Conservation (phyloP, 345 rosid genomes). For the Hevea brasiliensis region DNA sequence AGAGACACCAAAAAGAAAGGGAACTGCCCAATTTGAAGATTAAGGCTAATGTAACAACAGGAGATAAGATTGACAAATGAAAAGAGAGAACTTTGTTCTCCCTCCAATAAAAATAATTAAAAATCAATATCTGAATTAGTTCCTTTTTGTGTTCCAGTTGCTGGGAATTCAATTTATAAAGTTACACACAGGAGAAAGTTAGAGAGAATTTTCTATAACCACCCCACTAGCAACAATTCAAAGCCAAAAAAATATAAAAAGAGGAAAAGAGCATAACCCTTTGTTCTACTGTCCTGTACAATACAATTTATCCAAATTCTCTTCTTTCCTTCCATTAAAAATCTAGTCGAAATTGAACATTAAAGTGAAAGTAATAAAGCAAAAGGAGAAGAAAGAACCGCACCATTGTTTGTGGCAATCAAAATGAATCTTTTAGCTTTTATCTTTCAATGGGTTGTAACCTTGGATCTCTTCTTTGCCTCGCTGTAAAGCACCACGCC, state of each 20-base stretch:
- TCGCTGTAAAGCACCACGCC: slow-evolving; percentile 97
- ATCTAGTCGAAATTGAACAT: slow-evolving; percentile 26
- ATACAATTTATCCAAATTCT: slow-evolving; percentile 36
- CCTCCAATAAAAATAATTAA: slow-evolving; percentile 19
- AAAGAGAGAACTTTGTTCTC: slow-evolving; percentile 34
- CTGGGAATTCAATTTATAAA: slow-evolving; percentile 22
- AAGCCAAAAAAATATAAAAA: slow-evolving; percentile 18
- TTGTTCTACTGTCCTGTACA: slow-evolving; percentile 48
- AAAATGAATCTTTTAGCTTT: slow-evolving; percentile 30
- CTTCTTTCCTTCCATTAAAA: slow-evolving; percentile 29
- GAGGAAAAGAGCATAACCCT: slow-evolving; percentile 25
- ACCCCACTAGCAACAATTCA: slow-evolving; percentile 27
- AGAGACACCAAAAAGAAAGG: neutral
- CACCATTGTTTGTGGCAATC: slow-evolving; percentile 43
- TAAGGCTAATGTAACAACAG: neutral
- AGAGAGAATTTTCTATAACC: slow-evolving; percentile 44
- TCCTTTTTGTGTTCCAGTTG: slow-evolving; percentile 23
- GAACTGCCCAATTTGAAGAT: no score
- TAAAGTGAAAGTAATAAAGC: slow-evolving; percentile 34
- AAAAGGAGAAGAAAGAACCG: slow-evolving; percentile 34
- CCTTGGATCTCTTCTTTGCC: slow-evolving; percentile 99
- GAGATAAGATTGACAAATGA: neutral
- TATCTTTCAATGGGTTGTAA: slow-evolving; percentile 42
- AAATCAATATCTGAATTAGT: slow-evolving; percentile 21
- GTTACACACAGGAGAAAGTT: slow-evolving; percentile 36